These are phyloP conservation scores for Microcos paniculata DNA, from an alignment of 345 rosid genomes.

Conservation along the genomic window DNA sequence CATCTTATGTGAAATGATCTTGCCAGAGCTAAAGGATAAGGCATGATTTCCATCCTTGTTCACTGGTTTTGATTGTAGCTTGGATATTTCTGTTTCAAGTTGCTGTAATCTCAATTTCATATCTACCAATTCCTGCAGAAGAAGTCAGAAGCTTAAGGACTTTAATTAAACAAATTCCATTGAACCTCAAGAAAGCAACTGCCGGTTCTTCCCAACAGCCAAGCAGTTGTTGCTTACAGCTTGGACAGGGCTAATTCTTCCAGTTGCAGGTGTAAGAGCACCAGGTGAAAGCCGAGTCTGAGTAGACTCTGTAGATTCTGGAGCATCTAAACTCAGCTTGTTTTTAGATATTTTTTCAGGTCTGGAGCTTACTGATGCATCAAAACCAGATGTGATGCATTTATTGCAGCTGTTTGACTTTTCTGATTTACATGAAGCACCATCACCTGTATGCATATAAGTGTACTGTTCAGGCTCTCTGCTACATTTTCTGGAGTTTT, in stretches of 20 bases:
- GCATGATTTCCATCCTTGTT: not conserved
- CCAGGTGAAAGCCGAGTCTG: not conserved
- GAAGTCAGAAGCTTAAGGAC: not conserved
- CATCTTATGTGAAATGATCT: not conserved
- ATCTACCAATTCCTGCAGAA: slow-evolving; percentile 8
- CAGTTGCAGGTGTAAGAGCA: not conserved
- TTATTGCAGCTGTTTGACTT: not conserved
- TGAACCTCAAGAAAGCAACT: not conserved
- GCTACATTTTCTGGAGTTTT: not conserved
- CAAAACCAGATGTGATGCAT: not conserved
- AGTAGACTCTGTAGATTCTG: slow-evolving; percentile 8
- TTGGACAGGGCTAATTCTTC: not conserved
- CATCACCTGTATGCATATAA: not conserved
- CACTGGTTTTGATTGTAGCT: not conserved
- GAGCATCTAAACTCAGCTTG: not conserved
- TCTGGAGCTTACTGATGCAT: not conserved
- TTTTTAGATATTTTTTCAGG: not conserved
- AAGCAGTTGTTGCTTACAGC: not conserved
- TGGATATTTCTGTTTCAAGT: slow-evolving; percentile 2
- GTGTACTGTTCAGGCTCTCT: not conserved
- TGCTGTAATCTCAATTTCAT: not conserved
- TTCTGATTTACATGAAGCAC: not conserved
- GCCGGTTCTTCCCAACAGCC: not conserved
- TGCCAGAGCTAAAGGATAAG: slow-evolving; percentile 2
- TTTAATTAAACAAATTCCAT: not conserved